phyloP scores from a whole-genome alignment of 2,329 filamentous ascomycete species.

The Ceratocystis diversiconidia region DNA sequence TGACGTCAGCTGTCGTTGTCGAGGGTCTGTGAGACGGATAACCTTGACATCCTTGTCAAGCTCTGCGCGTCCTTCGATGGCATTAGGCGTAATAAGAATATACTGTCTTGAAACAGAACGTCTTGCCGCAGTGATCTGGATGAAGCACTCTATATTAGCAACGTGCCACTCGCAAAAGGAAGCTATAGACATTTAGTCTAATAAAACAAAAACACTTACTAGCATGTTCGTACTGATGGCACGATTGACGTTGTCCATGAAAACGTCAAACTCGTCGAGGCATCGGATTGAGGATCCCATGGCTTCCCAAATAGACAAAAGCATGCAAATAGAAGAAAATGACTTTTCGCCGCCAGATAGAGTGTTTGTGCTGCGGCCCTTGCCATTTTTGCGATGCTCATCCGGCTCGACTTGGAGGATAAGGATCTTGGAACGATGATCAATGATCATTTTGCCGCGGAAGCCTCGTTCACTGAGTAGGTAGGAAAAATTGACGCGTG shows the following conservation, averaged over 20 bases:
- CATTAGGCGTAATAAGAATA: slow-evolving; percentile 89
- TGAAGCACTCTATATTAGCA: background rate
- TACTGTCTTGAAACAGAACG: slow-evolving; percentile 83
- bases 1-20: slow-evolving; percentile 31
- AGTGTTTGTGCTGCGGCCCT: slow-evolving; percentile 75
- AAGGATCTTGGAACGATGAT: slow-evolving; percentile 60
- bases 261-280: slow-evolving; percentile 95
- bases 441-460: slow-evolving; percentile 63
- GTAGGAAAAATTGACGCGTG: slow-evolving; percentile 75
- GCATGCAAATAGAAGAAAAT: slow-evolving; percentile 87
- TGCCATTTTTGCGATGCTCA: slow-evolving; percentile 51
- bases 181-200: background rate
- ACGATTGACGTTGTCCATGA: slow-evolving; percentile 96
- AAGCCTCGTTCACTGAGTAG: slow-evolving; percentile 82
- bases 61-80: slow-evolving; percentile 47
- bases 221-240: slow-evolving; percentile 90
- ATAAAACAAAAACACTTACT: slow-evolving; percentile 37
- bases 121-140: slow-evolving; percentile 48
- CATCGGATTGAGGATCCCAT: slow-evolving; percentile 94
- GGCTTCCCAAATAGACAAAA: slow-evolving; percentile 90
- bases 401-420: slow-evolving; percentile 64
- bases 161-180: background rate
- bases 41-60: slow-evolving; percentile 61
- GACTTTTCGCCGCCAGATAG: slow-evolving; percentile 95
- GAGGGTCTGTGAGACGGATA: slow-evolving; percentile 50